A percentile compares a stretch with the other conserved stretches of the same genome.
Conservation (phyloP, 768 basidiomycete species). For the Trametes cingulata region DNA sequence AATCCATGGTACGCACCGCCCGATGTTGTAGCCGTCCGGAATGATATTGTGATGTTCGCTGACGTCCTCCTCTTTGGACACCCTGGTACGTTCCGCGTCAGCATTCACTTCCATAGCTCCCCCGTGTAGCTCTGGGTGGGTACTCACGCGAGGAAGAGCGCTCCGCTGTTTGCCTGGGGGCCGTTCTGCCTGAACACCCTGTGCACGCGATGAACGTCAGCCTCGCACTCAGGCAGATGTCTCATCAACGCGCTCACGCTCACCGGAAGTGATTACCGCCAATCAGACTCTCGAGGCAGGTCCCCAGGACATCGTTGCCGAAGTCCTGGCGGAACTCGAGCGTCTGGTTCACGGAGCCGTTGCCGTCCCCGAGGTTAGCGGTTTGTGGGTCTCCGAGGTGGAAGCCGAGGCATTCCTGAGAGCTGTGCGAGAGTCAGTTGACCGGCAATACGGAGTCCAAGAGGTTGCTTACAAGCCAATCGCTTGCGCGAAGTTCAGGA, state of each 20-base stretch:
- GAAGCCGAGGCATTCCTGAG: conserved; percentile 31
- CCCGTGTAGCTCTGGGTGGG: no score
- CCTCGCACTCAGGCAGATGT: neutral
- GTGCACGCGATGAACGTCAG: neutral
- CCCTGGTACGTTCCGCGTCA: conserved; percentile 21
- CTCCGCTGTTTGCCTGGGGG: conserved; percentile 31
- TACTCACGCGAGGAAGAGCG: conserved; percentile 38
- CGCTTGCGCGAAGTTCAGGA: conserved; percentile 58
- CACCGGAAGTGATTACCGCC: conserved; percentile 53
- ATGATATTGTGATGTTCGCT: conserved; percentile 28
- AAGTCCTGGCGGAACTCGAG: conserved; percentile 48
- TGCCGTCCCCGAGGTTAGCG: conserved; percentile 51
- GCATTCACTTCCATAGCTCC: no score
- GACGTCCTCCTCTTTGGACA: conserved; percentile 28
- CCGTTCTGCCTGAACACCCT: conserved; percentile 36
- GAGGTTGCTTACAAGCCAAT: conserved; percentile 56
- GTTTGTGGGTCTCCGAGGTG: conserved; percentile 40
- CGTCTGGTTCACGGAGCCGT: conserved; percentile 45
- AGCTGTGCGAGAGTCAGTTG: conserved; percentile 27
- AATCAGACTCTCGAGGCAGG: conserved; percentile 41
- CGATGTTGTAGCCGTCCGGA: conserved; percentile 34
- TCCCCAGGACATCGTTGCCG: conserved; percentile 37
- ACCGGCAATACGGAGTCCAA: neutral
- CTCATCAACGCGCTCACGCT: neutral
- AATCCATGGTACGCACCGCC: conserved; percentile 29